Percentiles rank a stretch among this genome's conserved stretches.
phyloP scores from a whole-genome alignment of 768 basidiomycete genomes.

The Aureoboletus auriporus region DNA sequence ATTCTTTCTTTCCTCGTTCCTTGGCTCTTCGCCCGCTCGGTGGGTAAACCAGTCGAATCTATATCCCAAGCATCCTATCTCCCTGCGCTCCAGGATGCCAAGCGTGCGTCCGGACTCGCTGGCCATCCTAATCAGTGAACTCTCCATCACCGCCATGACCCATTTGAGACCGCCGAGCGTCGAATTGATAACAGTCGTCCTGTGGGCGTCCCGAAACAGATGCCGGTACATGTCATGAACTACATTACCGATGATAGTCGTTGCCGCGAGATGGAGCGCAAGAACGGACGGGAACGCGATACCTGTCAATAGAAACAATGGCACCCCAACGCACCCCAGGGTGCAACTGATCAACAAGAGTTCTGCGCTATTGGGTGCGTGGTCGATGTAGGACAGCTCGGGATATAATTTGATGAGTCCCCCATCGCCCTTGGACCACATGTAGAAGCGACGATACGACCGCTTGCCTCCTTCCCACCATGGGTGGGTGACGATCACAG shows the following conservation, averaged over 20 bases:
- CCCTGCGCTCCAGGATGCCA: constrained; percentile 43
- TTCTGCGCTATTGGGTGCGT: constrained; percentile 49
- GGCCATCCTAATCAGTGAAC: constrained; percentile 46
- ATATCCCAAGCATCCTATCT: constrained; percentile 33
- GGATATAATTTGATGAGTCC: constrained; percentile 47
- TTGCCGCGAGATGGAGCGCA: constrained; percentile 21
- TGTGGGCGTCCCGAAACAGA: constrained; percentile 37
- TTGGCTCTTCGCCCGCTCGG: constrained; percentile 36
- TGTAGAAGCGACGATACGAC: constrained; percentile 51
- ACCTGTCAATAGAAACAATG: constrained; percentile 13
- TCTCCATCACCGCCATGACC: constrained; percentile 44
- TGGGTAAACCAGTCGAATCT: constrained; percentile 59
- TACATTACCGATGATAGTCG: constrained; percentile 39
- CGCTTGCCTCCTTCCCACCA: constrained; percentile 50
- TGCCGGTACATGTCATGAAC: constrained; percentile 49
- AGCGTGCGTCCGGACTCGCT: constrained; percentile 46
- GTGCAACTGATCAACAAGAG: constrained; percentile 29
- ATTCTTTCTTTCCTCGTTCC: constrained; percentile 42
- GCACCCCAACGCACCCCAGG: constrained; percentile 10
- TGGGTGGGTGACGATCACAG: constrained; percentile 50
- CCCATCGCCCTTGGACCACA: constrained; percentile 59
- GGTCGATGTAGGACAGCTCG: constrained; percentile 40
- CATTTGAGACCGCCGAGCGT: constrained; percentile 34
- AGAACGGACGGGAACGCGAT: constrained; percentile 7
- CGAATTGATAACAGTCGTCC: constrained; percentile 31